Base-by-base conservation (phyloP, 345 rosid species). In the Noccaea caerulescens region DNA sequence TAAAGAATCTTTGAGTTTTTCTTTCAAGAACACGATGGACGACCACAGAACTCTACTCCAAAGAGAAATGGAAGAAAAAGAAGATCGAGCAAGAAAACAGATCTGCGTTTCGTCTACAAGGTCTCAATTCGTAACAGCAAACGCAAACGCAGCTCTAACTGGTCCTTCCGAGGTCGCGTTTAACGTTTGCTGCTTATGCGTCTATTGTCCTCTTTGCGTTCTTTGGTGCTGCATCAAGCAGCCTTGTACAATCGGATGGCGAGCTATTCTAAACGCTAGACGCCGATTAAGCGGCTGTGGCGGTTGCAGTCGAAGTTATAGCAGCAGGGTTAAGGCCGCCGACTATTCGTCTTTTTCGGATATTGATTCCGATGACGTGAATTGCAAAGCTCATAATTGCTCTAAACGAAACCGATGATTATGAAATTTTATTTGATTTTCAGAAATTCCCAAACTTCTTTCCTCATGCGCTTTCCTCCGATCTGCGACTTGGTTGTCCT, bases 311-410 rank as follows among this genome's bases (percentile, higher is more conserved):
- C 84, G 84, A 45, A 63, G 58, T 54, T 62, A 3, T 63, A 62
- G 79, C n/a, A 30, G 33, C 53, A 76, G 55, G 46, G 18, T 76
- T 37, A 73, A 79, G 39, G 80, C 42, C 30, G 87, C 83, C 0
- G 79, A 79, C 1, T 90, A 88, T 75, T 90, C 97, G 3, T 88
- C 97, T 1, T 90, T 88, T 73, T 90, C 97, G 0, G 94, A 88
- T 67, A 84, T 84, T 51, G 94, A 86, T 75, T 73, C 65, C 0
- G 87, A 84, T 60, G 75, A 69, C 0, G 75, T 69, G 52, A 61
- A 54, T 18, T 68, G 79, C 45, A 68, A 62, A 54, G 33, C 43
- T 14, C 79, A 63, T 54, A 61, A 63, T 32, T 63, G 71, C 53
- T 63, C 71, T 4, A 76, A 56, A 47, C 71, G 75, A 36, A 54